phyloP scores from a whole-genome alignment of 192 early-diverging fungal genomes.

The Rhizophagus clarus region DNA sequence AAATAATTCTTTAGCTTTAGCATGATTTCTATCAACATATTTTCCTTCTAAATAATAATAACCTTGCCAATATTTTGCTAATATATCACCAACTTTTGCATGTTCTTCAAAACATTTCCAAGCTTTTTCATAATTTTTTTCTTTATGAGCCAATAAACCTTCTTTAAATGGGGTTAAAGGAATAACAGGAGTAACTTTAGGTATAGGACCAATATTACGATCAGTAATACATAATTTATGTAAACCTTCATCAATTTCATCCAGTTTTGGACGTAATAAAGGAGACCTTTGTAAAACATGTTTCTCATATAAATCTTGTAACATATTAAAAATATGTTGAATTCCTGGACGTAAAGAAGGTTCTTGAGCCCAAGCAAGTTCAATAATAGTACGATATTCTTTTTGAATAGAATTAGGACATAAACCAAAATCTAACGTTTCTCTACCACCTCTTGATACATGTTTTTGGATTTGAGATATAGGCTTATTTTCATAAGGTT shows the following conservation, averaged over 20 bases:
- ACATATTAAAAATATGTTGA: background rate
- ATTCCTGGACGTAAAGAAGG: background rate
- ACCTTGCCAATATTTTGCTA: conserved; percentile 26
- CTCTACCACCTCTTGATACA: conserved; percentile 11
- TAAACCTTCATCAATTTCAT: background rate
- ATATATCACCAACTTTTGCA: conserved; percentile 2
- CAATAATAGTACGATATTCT: background rate
- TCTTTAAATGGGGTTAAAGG: background rate
- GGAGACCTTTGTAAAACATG: background rate
- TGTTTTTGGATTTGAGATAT: background rate
- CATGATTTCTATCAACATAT: background rate
- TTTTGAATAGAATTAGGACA: background rate
- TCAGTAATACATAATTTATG: background rate
- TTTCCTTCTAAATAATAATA: conserved; percentile 23
- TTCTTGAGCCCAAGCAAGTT: conserved; percentile 24
- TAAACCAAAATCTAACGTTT: background rate
- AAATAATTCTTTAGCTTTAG: background rate
- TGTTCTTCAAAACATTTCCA: conserved; percentile 27
- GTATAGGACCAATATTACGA: background rate
- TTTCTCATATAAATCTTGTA: background rate
- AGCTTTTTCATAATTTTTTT: conserved; percentile 7
- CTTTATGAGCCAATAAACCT: background rate
- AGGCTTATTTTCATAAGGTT: background rate
- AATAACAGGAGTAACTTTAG: no score
- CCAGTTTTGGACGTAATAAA: no score